Percentiles rank a stretch among this genome's conserved stretches.
Conservation (phyloP, 345 rosid genomes). For the Physaria fendleri region DNA sequence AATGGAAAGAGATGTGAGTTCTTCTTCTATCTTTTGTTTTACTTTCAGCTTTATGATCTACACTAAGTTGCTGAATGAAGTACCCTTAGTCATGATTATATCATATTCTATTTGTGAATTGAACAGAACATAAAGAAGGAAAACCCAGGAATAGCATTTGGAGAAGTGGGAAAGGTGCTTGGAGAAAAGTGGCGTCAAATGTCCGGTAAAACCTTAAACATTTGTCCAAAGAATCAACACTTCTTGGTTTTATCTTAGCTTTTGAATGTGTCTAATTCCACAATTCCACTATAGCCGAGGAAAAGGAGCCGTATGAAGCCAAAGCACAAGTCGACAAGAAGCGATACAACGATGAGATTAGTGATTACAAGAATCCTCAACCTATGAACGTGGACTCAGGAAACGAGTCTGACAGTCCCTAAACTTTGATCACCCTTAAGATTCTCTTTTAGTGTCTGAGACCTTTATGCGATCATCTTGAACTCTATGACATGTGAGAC, state of each 20-base stretch:
- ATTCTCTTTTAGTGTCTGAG: too few relatives aligned
- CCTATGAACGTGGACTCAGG: too few relatives aligned
- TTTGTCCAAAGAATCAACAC: not conserved
- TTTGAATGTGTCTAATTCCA: too few relatives aligned
- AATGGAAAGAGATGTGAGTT: slow-evolving; percentile 76
- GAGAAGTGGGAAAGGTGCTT: slow-evolving; percentile 51
- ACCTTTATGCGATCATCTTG: too few relatives aligned
- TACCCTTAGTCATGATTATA: not conserved
- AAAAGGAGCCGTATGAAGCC: slow-evolving; percentile 74
- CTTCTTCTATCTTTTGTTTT: not conserved
- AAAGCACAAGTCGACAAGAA: slow-evolving; percentile 70
- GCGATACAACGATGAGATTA: slow-evolving; percentile 62
- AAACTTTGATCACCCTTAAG: too few relatives aligned
- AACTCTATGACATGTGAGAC: too few relatives aligned
- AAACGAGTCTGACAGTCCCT: too few relatives aligned
- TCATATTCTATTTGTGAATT: not conserved
- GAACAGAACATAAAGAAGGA: slow-evolving; percentile 67
- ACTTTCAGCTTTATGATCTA: not conserved
- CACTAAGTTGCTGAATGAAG: not conserved
- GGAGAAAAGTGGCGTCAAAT: slow-evolving; percentile 81
- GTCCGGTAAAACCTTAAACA: slow-evolving; percentile 41
- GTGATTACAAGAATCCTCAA: slow-evolving; percentile 68
- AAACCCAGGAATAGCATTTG: slow-evolving; percentile 67
- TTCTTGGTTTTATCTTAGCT: too few relatives aligned
- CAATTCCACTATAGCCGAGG: slow-evolving; percentile 60